Evolutionary conservation across 768 basidiomycete genomes (phyloP), one percentile per base, ranked within the genome.

Genomic region (Hypholoma fasciculare): DNA sequence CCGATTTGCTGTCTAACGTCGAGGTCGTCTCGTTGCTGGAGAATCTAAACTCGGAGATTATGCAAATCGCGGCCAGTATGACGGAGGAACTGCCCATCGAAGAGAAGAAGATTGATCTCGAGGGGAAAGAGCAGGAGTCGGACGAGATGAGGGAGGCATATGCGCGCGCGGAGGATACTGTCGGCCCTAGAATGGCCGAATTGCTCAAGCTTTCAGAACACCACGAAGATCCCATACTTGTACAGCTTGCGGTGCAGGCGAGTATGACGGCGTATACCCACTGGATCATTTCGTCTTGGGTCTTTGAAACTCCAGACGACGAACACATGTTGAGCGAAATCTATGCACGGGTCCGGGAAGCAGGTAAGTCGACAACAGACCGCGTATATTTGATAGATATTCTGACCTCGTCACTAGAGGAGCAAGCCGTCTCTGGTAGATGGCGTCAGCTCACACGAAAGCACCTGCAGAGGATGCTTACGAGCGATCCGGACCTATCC

Each of bases 381-480:
- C 38, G 39, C 14, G 51, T 7, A 9, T 36, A 20, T 12, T 42
- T 36, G 58, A 44, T 3, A 34, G 6, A 34, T 34, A 52, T 2
- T 30, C 52, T 56, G 7, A 52, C 46, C 42, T 47, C 51, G 38
- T 16, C 42, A 52, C 6, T 52, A 82, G 83, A 85, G 64, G 73
- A 76, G 26, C 83, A 83, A 66, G 74, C 78, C 1, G 75, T 81
- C 27, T 77, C 83, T 14, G 84, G 82, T 49, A 73, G 79, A 26
- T 86, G 84, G 84, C 77, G 84, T 56, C 77, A 83, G 23, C 59
- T 86, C 61, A 85, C 84, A 26, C 74, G 79, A 50, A 69, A 71
- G 26, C 80, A 84, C 52, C 74, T 79, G 17, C 74, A 73, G 56
- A 70, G 69, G 42, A 73, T 74, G 71, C 67, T 76, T 17, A 60